These are phyloP conservation scores for Anisogramma anomala DNA, from an alignment of 2,329 filamentous ascomycete species.

Conservation along the genomic window DNA sequence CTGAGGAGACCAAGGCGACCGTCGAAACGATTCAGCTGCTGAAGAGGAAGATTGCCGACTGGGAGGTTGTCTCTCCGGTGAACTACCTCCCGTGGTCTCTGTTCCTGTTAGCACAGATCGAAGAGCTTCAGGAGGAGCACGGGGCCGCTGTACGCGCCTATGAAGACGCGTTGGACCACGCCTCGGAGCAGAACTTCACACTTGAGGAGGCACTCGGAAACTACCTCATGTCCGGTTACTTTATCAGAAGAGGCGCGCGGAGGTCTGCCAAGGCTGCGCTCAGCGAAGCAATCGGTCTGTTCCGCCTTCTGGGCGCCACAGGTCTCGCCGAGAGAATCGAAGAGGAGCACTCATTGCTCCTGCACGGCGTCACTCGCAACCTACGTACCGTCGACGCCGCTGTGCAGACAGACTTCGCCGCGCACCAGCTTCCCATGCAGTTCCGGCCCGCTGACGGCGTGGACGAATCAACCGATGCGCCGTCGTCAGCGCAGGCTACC, in stretches of 20 bases:
- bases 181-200: conserved; percentile 51
- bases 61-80: conserved; percentile 51
- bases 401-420: conserved; percentile 60
- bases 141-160: conserved; percentile 51
- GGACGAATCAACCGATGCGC: conserved; percentile 32
- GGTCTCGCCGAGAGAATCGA: conserved; percentile 59
- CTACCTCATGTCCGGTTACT: conserved; percentile 62
- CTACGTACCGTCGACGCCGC: conserved; percentile 49
- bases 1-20: conserved; percentile 33
- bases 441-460: conserved; percentile 35
- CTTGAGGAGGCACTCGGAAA: conserved; percentile 65
- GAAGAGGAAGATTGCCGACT: conserved; percentile 50
- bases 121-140: conserved; percentile 48
- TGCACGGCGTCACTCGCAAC: conserved; percentile 50
- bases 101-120: conserved; percentile 56
- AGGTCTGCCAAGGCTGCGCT: conserved; percentile 59
- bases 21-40: conserved; percentile 42
- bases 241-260: conserved; percentile 52
- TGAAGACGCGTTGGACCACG: conserved; percentile 61
- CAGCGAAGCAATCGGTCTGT: conserved; percentile 55
- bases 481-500: conserved; percentile 30
- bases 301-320: conserved; percentile 55
- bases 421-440: conserved; percentile 40
- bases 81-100: conserved; percentile 63
- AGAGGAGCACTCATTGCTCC: conserved; percentile 53